Evolutionary conservation across 306 rosid genomes (phyloP).

Genomic region (Acacia acuminata): DNA sequence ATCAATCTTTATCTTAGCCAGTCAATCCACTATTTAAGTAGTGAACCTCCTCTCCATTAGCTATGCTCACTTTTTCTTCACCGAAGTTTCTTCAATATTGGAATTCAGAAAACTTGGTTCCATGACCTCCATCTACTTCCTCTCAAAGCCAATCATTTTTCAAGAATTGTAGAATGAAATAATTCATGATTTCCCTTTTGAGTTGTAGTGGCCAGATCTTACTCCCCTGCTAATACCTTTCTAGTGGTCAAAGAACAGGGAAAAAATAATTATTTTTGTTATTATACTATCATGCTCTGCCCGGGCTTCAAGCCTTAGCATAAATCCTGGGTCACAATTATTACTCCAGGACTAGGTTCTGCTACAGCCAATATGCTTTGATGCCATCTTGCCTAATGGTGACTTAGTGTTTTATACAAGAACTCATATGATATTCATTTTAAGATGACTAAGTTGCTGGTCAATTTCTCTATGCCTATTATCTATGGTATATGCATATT

Average conservation of each 20-base stretch:
- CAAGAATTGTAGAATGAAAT: background rate
- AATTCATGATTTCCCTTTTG: background rate
- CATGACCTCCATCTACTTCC: background rate
- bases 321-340: too few relatives aligned
- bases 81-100: background rate
- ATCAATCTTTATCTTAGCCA: background rate
- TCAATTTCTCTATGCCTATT: background rate
- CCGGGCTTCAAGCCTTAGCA: background rate
- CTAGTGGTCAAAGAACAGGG: too few relatives aligned
- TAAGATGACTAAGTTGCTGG: background rate
- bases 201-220: background rate
- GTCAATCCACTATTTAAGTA: background rate
- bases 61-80: background rate
- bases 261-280: background rate
- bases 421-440: background rate
- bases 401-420: background rate
- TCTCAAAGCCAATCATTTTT: background rate
- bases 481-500: conserved; percentile 6
- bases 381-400: background rate
- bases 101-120: background rate
- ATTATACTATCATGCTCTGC: background rate
- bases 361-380: background rate
- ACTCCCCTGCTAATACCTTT: background rate
- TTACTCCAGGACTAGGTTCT: too few relatives aligned
- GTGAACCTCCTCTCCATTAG: background rate